These are phyloP conservation scores for Blastobotrys mokoenaii DNA, from an alignment of 805 yeast genomes.

Conservation along the genomic window DNA sequence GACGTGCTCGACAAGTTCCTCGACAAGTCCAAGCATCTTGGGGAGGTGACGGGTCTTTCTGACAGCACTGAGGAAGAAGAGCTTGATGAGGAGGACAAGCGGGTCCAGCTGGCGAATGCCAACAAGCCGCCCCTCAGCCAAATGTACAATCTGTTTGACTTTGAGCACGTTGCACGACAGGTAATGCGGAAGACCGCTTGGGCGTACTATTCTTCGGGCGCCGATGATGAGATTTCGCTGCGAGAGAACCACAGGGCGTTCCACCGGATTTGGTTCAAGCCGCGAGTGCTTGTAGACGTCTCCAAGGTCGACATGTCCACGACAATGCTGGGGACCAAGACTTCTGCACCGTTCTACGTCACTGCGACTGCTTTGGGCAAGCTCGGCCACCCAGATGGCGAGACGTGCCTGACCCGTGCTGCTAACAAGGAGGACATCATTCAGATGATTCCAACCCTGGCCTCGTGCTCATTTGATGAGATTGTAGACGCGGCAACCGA, in stretches of 20 bases:
- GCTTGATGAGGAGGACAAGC: conserved; percentile 35
- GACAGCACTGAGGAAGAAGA: conserved; percentile 32
- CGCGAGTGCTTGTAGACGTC: conserved; percentile 76
- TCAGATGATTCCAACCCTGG: conserved; percentile 90
- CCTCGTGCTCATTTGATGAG: conserved; percentile 83
- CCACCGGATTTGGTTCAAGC: conserved; percentile 82
- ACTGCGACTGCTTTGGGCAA: conserved; percentile 90
- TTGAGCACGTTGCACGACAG: conserved; percentile 76
- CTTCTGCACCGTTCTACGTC: conserved; percentile 74
- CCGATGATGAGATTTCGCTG: conserved; percentile 86
- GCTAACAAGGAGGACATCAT: conserved; percentile 61
- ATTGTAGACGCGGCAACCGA: conserved; percentile 60
- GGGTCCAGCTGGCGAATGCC: conserved; percentile 35
- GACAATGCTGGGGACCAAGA: conserved; percentile 62
- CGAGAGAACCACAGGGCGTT: conserved; percentile 88
- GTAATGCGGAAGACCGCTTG: conserved; percentile 74
- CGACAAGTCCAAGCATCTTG: conserved; percentile 53
- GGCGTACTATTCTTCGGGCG: conserved; percentile 87
- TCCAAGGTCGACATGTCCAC: conserved; percentile 61
- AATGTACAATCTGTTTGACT: conserved; percentile 73
- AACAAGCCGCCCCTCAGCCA: conserved; percentile 62
- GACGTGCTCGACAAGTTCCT: conserved; percentile 65
- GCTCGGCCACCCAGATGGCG: conserved; percentile 91
- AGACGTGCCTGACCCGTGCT: conserved; percentile 75
- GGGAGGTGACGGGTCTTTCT: conserved; percentile 24